Conservation (phyloP, 192 early-diverging fungal genomes). For the Backusella westeae region DNA sequence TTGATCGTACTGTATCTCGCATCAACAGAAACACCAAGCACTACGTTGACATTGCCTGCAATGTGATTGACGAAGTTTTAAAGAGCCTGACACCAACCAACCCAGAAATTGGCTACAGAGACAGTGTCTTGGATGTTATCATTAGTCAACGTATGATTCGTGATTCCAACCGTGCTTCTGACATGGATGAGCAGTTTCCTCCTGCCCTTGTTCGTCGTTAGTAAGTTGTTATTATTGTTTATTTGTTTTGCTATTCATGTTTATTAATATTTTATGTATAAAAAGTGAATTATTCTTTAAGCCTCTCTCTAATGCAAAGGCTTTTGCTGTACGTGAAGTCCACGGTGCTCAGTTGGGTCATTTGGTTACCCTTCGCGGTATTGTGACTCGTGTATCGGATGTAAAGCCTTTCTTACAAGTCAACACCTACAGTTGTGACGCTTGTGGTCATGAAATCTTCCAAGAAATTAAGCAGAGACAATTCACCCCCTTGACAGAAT, state of each 20-base stretch:
- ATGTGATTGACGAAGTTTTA: slow-evolving; percentile 68
- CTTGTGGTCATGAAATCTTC: slow-evolving; percentile 94
- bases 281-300: slow-evolving; percentile 77
- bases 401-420: slow-evolving; percentile 91
- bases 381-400: slow-evolving; percentile 91
- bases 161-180: slow-evolving; percentile 47
- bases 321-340: slow-evolving; percentile 84
- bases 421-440: slow-evolving; percentile 88
- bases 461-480: slow-evolving; percentile 81
- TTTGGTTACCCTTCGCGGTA: slow-evolving; percentile 85
- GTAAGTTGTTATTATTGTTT: slow-evolving; percentile 45
- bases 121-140: slow-evolving; percentile 87
- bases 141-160: slow-evolving; percentile 79
- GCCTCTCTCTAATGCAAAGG: slow-evolving; percentile 57
- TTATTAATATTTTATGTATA: neutral
- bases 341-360: slow-evolving; percentile 79
- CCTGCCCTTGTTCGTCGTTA: slow-evolving; percentile 83
- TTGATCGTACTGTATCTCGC: slow-evolving; percentile 49
- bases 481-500: slow-evolving; percentile 81
- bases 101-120: slow-evolving; percentile 57
- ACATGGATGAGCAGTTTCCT: slow-evolving; percentile 58
- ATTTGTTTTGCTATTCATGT: neutral
- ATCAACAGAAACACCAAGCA: slow-evolving; percentile 86
- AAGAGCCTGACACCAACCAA: slow-evolving; percentile 48
- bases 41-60: slow-evolving; percentile 78